Conservation (phyloP, 306 rosid species). For the Erythrophleum fordii region DNA sequence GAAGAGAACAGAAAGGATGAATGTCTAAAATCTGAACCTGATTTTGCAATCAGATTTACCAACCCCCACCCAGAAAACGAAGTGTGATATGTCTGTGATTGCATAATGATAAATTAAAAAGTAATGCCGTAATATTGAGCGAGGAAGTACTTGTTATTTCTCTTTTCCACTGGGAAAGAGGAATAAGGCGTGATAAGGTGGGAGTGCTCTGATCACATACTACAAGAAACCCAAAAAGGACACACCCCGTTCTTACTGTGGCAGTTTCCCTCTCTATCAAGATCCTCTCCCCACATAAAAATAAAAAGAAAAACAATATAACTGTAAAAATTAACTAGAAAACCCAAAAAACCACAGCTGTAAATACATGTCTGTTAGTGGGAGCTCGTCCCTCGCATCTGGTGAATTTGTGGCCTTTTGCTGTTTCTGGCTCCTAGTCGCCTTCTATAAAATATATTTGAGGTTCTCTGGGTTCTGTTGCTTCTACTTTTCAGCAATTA, state of each 20-base stretch:
- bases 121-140: constrained; percentile 34
- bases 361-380: constrained; percentile 51
- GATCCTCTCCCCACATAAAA: neutral
- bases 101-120: constrained; percentile 42
- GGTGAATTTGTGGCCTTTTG: constrained; percentile 46
- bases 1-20: constrained; percentile 2
- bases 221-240: constrained; percentile 45
- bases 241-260: constrained; percentile 25
- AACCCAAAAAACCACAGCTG: constrained; percentile 62
- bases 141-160: constrained; percentile 33
- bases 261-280: constrained; percentile 10
- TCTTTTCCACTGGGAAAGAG: constrained; percentile 30
- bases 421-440: constrained; percentile 46
- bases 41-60: constrained; percentile 13
- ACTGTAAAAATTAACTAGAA: neutral
- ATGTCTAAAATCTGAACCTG: constrained; percentile 26
- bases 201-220: constrained; percentile 47
- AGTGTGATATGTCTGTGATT: constrained; percentile 48
- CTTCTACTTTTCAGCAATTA: constrained; percentile 40
- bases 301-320: neutral
- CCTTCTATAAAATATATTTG: constrained; percentile 48
- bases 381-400: constrained; percentile 35
- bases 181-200: constrained; percentile 53
- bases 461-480: constrained; percentile 34
- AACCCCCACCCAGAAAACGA: constrained; percentile 17